Base-by-base conservation (phyloP, 805 yeast genomes). In the Ogataea ganodermae region DNA sequence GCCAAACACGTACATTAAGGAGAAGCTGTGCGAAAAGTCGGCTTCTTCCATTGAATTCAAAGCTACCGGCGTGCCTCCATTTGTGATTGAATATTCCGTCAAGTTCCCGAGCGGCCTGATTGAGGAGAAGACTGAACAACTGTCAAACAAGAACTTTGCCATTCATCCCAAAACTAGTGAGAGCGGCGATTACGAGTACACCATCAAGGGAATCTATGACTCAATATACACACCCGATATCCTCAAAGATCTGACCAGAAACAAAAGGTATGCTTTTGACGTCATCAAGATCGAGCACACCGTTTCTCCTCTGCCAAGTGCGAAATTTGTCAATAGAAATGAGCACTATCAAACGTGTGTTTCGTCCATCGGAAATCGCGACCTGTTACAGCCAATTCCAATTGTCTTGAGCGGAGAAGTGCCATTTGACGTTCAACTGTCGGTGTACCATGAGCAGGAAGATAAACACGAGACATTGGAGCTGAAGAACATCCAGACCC, bases 11-110 rank as follows among this genome's bases (percentile, higher is more conserved):
- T 63, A 55, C 41, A 35, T 39, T 13, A 53, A 49, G 23, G 4
- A 27, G 2, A 42, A 55, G 1, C 30, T 57, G 18, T 68, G 72
- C 45, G 61, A 63, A 38, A 53, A 57, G n/a, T 35, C 50, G 4
- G 42, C 55, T 2, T 63, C 56, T 2, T 45, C 56, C 1, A 44
- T 66, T 23, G 61, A 56, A 9, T 48, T 86, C 14, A 67, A 77
- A 46, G 62, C 83, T 8, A 61, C 71, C 18, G 91, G 91, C 14
- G 79, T 75, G 37, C 75, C 78, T 1, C 84, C 88, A 20, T 89
- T 89, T 53, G 66, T 77, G n/a, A 68, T 90, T 21, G 81, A 79
- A 32, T 89, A 89, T 62, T 77, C 79, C n/a, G 66, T 86, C 13
- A 68, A 68, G 22, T 67, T 74, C 32, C 91, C 94, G 6, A 71